Base-by-base conservation (phyloP, 2,329 filamentous ascomycete species). In the Helotiales sp. region DNA sequence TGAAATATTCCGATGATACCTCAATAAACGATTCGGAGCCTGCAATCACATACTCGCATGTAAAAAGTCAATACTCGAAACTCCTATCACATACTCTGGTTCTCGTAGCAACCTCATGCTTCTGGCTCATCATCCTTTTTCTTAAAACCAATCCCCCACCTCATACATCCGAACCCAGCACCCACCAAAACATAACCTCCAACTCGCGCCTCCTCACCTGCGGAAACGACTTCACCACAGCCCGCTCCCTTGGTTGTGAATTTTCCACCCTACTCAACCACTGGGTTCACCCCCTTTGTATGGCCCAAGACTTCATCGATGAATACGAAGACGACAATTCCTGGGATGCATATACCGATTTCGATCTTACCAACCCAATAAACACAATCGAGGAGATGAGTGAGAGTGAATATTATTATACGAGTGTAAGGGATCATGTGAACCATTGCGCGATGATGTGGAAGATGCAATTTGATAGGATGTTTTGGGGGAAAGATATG, bases 401-500 rank as follows among this genome's bases (percentile, higher is more conserved):
- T 2, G 55, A 61, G 12, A 46, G 38, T 1, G 55, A 53, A 19
- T 27, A 50, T n/a, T 61, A 49, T 29, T 62, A 50, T 34, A 62
- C 60, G 3, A 48, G 30, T 27, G 31, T 50, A 13, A 55, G 57
- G 36, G 68, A 74, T 34, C 69, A 74, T 42, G 68, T 75, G 50
- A 75, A 75, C 55, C 65, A 73, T 49, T 75, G 74, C 56, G 70
- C 76, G 48, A 71, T 73, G 58, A 66, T 79, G 62, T 71, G 75
- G 58, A 66, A 70, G 58, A 72, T 70, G 60, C 57, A 59, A 75
- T 79, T 63, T 70, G 73, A 59, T 67, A 73, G 57, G 61, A 72
- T 60, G 60, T 77, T 65, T 66, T 71, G 64, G 75, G 70, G 47
- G 19, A 5, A 15, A 6, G 49, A 49, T 10, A 36, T 60, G 2